Base-by-base conservation (phyloP, 305 asterid genomes). In the Rubia occidens region DNA sequence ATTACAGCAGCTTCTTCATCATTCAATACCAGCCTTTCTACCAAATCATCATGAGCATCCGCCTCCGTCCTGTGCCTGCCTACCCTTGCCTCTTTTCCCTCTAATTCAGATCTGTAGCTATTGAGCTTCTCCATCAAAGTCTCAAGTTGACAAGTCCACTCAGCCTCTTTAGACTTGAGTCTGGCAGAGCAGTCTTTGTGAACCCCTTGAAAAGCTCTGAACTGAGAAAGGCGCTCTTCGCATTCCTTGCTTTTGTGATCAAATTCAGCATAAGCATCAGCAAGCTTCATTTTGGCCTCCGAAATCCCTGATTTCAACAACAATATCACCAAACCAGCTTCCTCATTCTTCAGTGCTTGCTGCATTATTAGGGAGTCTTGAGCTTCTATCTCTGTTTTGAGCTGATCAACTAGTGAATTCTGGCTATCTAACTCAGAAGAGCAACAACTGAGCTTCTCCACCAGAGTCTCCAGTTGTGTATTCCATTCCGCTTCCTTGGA, bases 221-320 rank as follows among this genome's bases (percentile, higher is more conserved):
- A 43, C 66, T 49, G 73, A 66, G 64, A 39, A 45, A 67, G 60
- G 3, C 54, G 40, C 54, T 71, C 85, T 82, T 85, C 37, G 43
- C 59, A 49, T 68, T 78, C 73, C 26, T 76, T 74, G 73, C 70
- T 71, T 78, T 71, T 70, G 69, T 56, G 71, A 77, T 78, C 79
- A 73, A 74, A 60, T 67, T 45, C 76, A 44, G 78, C 79, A 64
- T 62, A n/a, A 26, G 63, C 78, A 66, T 82, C 72, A 68, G 71
- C 66, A 78, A 77, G 77, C 70, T 84, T 79, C 71, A 71, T 63
- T 14, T 64, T 81, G 56, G 85, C 87, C 73, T 87, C 93, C 11
- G 76, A 74, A 70, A 84, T 77, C 69, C 80, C 90, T 0, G 87
- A 86, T 62, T 79, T 88, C 79, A 90, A 73, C 44, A 88, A 78